A percentile compares a stretch with the other conserved stretches of the same genome.
Evolutionary conservation across 306 rosid genomes (phyloP).

Genomic region (Aeschynomene evenia): DNA sequence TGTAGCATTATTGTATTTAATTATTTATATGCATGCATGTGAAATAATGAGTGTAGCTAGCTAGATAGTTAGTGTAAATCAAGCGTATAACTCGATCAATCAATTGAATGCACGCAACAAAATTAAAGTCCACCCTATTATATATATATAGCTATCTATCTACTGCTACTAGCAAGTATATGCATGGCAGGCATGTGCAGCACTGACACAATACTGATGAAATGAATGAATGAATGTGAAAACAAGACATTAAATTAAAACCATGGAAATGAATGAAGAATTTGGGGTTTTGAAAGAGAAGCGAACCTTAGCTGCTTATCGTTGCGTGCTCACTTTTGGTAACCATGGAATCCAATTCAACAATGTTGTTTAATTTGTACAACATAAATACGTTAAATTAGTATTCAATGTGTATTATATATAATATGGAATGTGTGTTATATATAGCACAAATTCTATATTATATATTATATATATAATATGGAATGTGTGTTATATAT

Average conservation of each 20-base stretch:
- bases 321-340: constrained; percentile 31
- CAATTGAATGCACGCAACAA: background rate
- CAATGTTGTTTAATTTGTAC: too few species aligned
- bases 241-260: constrained; percentile 41
- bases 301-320: background rate
- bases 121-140: constrained; percentile 27
- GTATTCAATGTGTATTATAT: too few species aligned
- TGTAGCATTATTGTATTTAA: too few species aligned
- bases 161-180: too few species aligned
- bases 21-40: too few species aligned
- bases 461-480: too few species aligned
- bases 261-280: constrained; percentile 11
- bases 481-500: too few species aligned
- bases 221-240: constrained; percentile 36
- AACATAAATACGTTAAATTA: too few species aligned
- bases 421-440: too few species aligned
- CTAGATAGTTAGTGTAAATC: constrained; percentile 12
- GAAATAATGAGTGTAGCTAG: constrained; percentile 22
- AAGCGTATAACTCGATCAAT: background rate
- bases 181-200: constrained; percentile 45
- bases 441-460: too few species aligned
- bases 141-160: too few species aligned
- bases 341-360: constrained; percentile 29
- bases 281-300: background rate
- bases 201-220: constrained; percentile 41